Evolutionary conservation across 257 asterid genomes (phyloP), one percentile per base, ranked within the genome.

Genomic region (Scutellaria minor): DNA sequence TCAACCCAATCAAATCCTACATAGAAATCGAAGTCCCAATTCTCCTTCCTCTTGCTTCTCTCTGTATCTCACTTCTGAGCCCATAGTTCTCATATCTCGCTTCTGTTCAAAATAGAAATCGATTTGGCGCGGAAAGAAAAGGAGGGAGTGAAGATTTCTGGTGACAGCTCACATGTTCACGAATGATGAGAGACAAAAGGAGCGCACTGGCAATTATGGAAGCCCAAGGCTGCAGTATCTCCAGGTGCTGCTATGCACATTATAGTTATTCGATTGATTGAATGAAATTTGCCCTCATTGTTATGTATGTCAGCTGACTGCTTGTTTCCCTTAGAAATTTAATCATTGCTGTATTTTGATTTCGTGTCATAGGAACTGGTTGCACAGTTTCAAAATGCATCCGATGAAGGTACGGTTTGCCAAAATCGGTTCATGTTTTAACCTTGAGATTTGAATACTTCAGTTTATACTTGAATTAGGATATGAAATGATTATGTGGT

Each of bases 201-300:
- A 89, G 75, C 96, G 97, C 55, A 85, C 92, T 8, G 97, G 97
- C 24, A 91, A 82, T 77, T 89, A 85, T 83, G 98, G 96, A 52
- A 91, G 83, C 54, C 82, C 92, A 0, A 83, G 98, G 75, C 82
- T 82, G 74, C 86, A 93, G 64, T 89, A 88, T 77, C 92, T 93
- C 75, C 98, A 93, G 97, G 98, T 90, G 73, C 71, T 44, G 31
- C 70, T 72, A 50, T 31, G 37, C 37, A 31, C 37, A 4, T 4
- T 31, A 31, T 31, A 31, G 37, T 47, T 14, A 11, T 39, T 37
- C 59, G 37, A 6, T 31, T 57, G 54, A 6, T 47, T 18, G n/a
- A 61, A 15, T 14, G 11, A 71, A 13, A 14, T 60, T 50, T 41
- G 11, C 5, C 20, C 20, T 40, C 11, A 10, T 63, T 42, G 47